These are phyloP conservation scores for Globisporangium sylvaticum DNA, from an alignment of 352 stramenopile species.

Conservation along the genomic window DNA sequence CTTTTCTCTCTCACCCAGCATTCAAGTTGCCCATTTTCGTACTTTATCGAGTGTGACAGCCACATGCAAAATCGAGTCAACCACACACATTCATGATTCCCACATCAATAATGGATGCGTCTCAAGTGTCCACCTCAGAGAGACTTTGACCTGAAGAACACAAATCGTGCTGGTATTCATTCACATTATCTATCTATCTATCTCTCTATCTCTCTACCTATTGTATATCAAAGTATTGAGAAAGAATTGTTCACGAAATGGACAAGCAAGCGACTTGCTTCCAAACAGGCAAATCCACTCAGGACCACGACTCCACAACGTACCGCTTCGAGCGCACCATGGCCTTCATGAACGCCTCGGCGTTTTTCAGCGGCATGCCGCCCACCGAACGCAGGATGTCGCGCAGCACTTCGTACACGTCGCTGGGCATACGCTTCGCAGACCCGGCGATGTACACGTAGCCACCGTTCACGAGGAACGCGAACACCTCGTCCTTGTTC, in stretches of 20 bases:
- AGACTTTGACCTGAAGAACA: no score
- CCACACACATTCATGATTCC: background rate
- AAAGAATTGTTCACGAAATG: no score
- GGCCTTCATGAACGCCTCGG: slow-evolving; percentile 71
- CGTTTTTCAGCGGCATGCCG: slow-evolving; percentile 56
- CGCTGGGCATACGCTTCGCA: slow-evolving; percentile 89
- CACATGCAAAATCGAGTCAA: background rate
- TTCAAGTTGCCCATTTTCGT: background rate
- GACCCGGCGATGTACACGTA: slow-evolving; percentile 87
- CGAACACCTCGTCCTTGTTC: slow-evolving; percentile 66
- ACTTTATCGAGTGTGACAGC: background rate
- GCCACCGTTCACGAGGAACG: slow-evolving; percentile 60
- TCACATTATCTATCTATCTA: no score
- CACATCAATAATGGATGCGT: background rate
- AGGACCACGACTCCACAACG: slow-evolving; percentile 85
- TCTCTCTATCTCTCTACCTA: no score
- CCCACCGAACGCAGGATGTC: slow-evolving; percentile 80
- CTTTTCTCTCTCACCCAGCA: background rate
- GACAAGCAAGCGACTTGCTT: no score
- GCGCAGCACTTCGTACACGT: slow-evolving; percentile 88
- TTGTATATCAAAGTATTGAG: no score
- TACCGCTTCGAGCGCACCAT: slow-evolving; percentile 77
- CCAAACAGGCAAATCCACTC: slow-evolving; percentile 6
- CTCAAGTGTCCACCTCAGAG: no score
- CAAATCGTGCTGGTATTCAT: no score